phyloP scores from a whole-genome alignment of 73 alveolate genomes.

The Symbiodinium pilosum region DNA sequence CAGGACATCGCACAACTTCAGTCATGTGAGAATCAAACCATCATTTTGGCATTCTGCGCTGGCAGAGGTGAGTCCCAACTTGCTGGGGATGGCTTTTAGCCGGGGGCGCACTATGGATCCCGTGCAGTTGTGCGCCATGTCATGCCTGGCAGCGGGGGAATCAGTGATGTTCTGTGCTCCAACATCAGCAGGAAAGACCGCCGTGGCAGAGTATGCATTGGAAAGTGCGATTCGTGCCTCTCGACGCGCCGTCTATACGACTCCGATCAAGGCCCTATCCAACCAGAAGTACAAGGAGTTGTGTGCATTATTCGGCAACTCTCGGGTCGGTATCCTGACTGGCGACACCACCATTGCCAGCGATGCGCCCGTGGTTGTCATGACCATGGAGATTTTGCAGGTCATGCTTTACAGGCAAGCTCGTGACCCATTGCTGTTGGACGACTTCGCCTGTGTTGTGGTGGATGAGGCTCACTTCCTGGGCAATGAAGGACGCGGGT shows the following conservation, averaged over 20 bases:
- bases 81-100: background rate
- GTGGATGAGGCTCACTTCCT: conserved; percentile 98
- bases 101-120: background rate
- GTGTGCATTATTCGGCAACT: conserved; percentile 97
- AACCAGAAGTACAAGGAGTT: conserved; percentile 98
- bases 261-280: conserved; percentile 99
- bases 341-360: conserved; percentile 98
- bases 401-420: conserved; percentile 85
- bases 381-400: conserved; percentile 99
- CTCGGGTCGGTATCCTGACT: conserved; percentile 98
- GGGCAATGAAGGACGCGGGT: conserved; percentile 99
- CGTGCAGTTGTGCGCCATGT: conserved; percentile 98
- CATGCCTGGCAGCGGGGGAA: conserved; percentile 97
- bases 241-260: conserved; percentile 98
- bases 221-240: conserved; percentile 98
- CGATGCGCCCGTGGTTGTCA: conserved; percentile 98
- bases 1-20: background rate
- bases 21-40: background rate
- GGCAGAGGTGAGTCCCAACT: background rate
- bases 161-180: conserved; percentile 99
- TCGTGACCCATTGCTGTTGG: conserved; percentile 44
- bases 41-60: background rate
- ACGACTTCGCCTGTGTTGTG: conserved; percentile 98
- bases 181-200: conserved; percentile 99
- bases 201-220: conserved; percentile 99